These are phyloP conservation scores for Claviceps humidiphila DNA, from an alignment of 2,329 filamentous ascomycete genomes.

Conservation along the genomic window DNA sequence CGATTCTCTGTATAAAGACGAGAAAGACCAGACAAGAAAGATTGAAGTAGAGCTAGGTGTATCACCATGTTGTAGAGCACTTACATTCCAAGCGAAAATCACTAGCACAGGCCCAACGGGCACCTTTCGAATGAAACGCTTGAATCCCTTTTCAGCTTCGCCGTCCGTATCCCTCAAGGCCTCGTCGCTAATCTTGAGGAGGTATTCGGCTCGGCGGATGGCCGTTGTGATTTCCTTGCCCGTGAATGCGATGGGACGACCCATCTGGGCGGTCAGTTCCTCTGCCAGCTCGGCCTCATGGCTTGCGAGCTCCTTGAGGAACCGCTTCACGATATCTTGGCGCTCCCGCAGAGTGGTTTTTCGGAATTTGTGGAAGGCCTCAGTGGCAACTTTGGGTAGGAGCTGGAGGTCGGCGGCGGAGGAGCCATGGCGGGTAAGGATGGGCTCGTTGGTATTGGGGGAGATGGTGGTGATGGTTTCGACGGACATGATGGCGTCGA, in stretches of 20 bases:
- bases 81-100: constrained; percentile 91
- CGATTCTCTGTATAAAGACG: background rate
- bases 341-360: constrained; percentile 63
- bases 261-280: constrained; percentile 91
- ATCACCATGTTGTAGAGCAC: constrained; percentile 18
- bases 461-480: constrained; percentile 70
- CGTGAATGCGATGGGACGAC: constrained; percentile 77
- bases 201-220: constrained; percentile 70
- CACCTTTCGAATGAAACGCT: constrained; percentile 76
- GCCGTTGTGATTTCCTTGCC: constrained; percentile 75
- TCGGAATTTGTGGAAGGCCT: constrained; percentile 65
- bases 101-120: constrained; percentile 79
- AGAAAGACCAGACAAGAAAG: background rate
- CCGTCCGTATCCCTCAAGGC: constrained; percentile 69
- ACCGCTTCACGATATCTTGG: constrained; percentile 68
- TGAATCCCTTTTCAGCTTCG: constrained; percentile 77
- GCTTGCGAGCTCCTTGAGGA: constrained; percentile 55
- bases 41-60: background rate
- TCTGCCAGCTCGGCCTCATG: constrained; percentile 68
- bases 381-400: constrained; percentile 57
- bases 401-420: constrained; percentile 55
- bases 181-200: constrained; percentile 72
- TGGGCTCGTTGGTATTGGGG: constrained; percentile 72
- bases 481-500: constrained; percentile 39
- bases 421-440: constrained; percentile 66